These are phyloP conservation scores for Ceratobasidium sp. DNA, from an alignment of 1,284 basidiomycete genomes.

Conservation along the genomic window DNA sequence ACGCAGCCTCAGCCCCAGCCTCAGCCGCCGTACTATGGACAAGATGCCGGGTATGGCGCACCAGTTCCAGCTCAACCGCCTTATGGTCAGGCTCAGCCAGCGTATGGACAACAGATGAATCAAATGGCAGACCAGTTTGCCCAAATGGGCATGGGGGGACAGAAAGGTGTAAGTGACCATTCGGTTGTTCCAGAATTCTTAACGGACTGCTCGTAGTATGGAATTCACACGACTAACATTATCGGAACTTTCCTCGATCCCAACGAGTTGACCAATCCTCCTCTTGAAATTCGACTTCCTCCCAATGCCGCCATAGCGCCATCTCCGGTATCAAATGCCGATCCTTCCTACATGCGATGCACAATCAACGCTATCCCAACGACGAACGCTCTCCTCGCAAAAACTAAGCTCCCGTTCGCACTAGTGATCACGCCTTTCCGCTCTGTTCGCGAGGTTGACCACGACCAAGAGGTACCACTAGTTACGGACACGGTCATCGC, in stretches of 20 bases:
- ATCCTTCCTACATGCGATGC: slow-evolving; percentile 92
- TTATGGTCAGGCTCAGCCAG: slow-evolving; percentile 57
- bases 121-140: slow-evolving; percentile 87
- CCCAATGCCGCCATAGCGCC: slow-evolving; percentile 84
- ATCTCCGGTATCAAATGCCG: slow-evolving; percentile 85
- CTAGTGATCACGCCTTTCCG: slow-evolving; percentile 95
- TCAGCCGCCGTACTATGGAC: slow-evolving; percentile 62
- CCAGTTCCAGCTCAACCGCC: slow-evolving; percentile 59
- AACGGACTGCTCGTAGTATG: slow-evolving; percentile 59
- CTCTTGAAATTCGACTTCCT: slow-evolving; percentile 91
- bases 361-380: slow-evolving; percentile 95
- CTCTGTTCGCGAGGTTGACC: slow-evolving; percentile 70
- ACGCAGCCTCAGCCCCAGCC: slow-evolving; percentile 63
- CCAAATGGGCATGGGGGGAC: slow-evolving; percentile 81
- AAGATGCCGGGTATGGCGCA: slow-evolving; percentile 60
- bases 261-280: slow-evolving; percentile 80
- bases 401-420: slow-evolving; percentile 94
- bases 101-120: slow-evolving; percentile 61
- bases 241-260: slow-evolving; percentile 93
- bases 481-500: slow-evolving; percentile 96
- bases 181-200: slow-evolving; percentile 29
- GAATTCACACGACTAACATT: slow-evolving; percentile 86
- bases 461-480: slow-evolving; percentile 82
- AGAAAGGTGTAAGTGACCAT: slow-evolving; percentile 64
- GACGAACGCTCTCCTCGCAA: slow-evolving; percentile 90